Percentiles rank a stretch among this genome's conserved stretches.
Evolutionary conservation across 306 rosid genomes (phyloP).

Genomic region (Comarum palustre): DNA sequence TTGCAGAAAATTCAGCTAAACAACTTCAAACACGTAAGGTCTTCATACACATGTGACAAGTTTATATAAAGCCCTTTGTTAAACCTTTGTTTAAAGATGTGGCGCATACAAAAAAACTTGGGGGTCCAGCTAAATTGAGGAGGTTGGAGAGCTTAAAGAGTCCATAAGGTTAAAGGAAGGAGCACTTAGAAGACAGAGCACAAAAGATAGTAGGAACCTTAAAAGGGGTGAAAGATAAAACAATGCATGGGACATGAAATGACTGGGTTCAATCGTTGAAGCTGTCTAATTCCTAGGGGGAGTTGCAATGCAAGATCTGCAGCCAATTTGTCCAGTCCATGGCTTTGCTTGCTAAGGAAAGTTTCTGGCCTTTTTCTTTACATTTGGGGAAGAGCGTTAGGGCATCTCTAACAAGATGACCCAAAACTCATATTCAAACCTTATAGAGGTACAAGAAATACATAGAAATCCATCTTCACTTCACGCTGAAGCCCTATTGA

Average conservation of each 20-base stretch:
- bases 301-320: constrained; percentile 40
- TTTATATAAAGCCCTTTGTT: neutral
- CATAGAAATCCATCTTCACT: no score
- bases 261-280: constrained; percentile 51
- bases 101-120: constrained; percentile 2
- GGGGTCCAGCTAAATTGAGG: constrained; percentile 10
- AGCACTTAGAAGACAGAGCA: constrained; percentile 38
- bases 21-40: neutral
- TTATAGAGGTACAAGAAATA: no score
- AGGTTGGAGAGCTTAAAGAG: constrained; percentile 11
- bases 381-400: constrained; percentile 16
- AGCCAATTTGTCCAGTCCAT: constrained; percentile 44
- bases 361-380: constrained; percentile 26
- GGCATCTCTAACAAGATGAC: no score
- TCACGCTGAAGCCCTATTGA: no score
- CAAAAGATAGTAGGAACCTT: constrained; percentile 42
- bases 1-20: neutral
- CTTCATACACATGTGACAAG: neutral
- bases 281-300: constrained; percentile 29
- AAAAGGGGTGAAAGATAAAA: constrained; percentile 76
- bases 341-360: constrained; percentile 42
- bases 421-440: no score
- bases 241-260: constrained; percentile 47
- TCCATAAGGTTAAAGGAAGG: constrained; percentile 32
- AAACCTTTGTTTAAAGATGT: constrained; percentile 11